Conservation (phyloP, 805 yeast species). For the Sugiyamaella qingdaonensis region DNA sequence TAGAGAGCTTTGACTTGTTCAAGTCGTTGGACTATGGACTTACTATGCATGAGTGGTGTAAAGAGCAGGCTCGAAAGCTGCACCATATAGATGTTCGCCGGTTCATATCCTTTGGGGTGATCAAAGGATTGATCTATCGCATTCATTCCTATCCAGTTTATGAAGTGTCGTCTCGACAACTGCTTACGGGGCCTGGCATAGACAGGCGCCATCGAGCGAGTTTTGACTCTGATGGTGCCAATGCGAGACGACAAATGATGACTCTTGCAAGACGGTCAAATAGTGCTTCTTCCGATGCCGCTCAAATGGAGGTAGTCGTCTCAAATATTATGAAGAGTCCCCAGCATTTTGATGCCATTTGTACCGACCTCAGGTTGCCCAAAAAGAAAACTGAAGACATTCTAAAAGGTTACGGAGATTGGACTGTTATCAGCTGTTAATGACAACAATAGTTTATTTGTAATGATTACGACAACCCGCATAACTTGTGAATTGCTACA, state of each 20-base stretch:
- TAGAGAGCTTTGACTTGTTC: slow-evolving; percentile 55
- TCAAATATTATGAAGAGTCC: slow-evolving; percentile 21
- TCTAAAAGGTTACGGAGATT: slow-evolving; percentile 47
- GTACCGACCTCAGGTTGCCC: slow-evolving; percentile 62
- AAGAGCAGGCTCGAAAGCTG: slow-evolving; percentile 55
- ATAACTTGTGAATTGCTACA: background rate
- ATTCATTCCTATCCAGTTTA: slow-evolving; percentile 72
- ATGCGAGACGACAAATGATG: background rate
- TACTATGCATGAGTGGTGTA: slow-evolving; percentile 76
- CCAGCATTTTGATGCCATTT: slow-evolving; percentile 41
- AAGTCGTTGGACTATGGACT: slow-evolving; percentile 74
- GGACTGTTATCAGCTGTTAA: slow-evolving; percentile 39
- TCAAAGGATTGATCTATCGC: slow-evolving; percentile 76
- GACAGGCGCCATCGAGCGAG: slow-evolving; percentile 5
- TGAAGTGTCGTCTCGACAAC: slow-evolving; percentile 18
- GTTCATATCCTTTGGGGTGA: slow-evolving; percentile 80
- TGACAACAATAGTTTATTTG: background rate
- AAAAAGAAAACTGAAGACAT: slow-evolving; percentile 50
- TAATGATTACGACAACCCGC: background rate
- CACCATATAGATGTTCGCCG: slow-evolving; percentile 73
- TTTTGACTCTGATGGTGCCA: background rate
- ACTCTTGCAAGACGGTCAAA: background rate
- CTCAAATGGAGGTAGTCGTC: slow-evolving; percentile 19
- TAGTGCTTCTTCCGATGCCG: slow-evolving; percentile 1
- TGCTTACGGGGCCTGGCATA: background rate